Conservation (phyloP, 164 flowering plant genomes). For the Kalanchoe fedtschenkoi region DNA sequence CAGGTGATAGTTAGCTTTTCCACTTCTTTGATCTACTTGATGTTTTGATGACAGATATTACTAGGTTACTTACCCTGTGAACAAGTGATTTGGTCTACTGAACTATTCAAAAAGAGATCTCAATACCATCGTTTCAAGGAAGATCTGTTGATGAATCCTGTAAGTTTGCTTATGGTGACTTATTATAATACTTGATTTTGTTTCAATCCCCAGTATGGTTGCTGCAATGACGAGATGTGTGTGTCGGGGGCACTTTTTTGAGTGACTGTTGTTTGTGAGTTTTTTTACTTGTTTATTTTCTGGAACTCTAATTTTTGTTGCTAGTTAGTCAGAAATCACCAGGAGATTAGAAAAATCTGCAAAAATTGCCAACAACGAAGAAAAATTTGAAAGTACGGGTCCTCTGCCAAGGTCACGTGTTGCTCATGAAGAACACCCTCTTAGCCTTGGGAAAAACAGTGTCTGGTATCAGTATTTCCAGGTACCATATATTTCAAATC, state of each 20-base stretch:
- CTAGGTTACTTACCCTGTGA: conserved; percentile 6
- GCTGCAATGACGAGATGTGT: not conserved
- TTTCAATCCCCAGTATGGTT: not conserved
- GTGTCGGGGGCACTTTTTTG: not conserved
- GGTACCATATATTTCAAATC: conserved; percentile 28
- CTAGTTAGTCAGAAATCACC: conserved; percentile 93
- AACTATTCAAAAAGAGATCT: not conserved
- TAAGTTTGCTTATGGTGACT: not conserved
- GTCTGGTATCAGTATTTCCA: conserved; percentile 92
- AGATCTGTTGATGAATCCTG: conserved; percentile 6
- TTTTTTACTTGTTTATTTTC: conserved; percentile 7
- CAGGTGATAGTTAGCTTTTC: not conserved
- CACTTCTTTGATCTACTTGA: not conserved
- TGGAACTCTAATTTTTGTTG: conserved; percentile 56
- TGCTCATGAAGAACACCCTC: conserved; percentile 83
- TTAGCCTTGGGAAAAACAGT: conserved; percentile 86
- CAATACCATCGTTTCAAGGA: conserved; percentile 7
- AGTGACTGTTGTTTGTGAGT: not conserved
- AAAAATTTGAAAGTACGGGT: conserved; percentile 34
- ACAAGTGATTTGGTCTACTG: not conserved
- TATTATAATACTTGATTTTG: not conserved
- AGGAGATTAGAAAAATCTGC: conserved; percentile 58
- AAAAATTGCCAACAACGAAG: conserved; percentile 26
- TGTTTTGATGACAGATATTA: not conserved
- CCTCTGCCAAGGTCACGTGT: conserved; percentile 72